Conservation (phyloP, 805 yeast genomes). For the Candida ipomoeae region DNA sequence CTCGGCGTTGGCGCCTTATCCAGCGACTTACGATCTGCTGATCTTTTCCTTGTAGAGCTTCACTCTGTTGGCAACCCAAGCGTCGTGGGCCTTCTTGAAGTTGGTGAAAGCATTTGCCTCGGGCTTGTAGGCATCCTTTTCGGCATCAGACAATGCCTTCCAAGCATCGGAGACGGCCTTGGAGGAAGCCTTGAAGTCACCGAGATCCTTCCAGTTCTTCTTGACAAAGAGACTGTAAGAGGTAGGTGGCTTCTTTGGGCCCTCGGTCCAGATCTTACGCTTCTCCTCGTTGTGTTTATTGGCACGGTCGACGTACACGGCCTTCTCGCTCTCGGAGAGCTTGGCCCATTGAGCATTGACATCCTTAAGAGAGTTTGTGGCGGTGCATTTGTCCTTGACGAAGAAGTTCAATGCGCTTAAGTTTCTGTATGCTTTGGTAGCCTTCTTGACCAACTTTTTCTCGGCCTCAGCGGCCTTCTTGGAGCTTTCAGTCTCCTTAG, state of each 20-base stretch:
- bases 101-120: conserved; percentile 18
- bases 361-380: conserved; percentile 15
- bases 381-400: conserved; percentile 20
- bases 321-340: conserved; percentile 29
- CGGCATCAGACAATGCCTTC: conserved; percentile 25
- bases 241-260: conserved; percentile 31
- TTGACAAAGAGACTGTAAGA: conserved; percentile 30
- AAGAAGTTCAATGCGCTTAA: conserved; percentile 23
- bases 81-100: conserved; percentile 20
- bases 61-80: conserved; percentile 31
- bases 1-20: not conserved
- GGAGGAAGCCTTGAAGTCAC: conserved; percentile 21
- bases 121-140: conserved; percentile 25
- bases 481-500: conserved; percentile 10
- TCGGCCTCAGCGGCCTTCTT: conserved; percentile 12
- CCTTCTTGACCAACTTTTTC: conserved; percentile 15
- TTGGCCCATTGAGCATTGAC: conserved; percentile 23
- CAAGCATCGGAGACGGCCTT: conserved; percentile 28
- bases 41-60: conserved; percentile 14
- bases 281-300: conserved; percentile 26
- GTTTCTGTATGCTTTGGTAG: conserved; percentile 23
- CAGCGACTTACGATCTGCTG: not conserved
- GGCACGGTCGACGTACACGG: conserved; percentile 22
- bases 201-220: conserved; percentile 24
- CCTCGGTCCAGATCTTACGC: conserved; percentile 24